Percentiles rank a stretch among this genome's conserved stretches.
phyloP scores from a whole-genome alignment of 2,329 filamentous ascomycete genomes.

The Tympanopsis confertula region DNA sequence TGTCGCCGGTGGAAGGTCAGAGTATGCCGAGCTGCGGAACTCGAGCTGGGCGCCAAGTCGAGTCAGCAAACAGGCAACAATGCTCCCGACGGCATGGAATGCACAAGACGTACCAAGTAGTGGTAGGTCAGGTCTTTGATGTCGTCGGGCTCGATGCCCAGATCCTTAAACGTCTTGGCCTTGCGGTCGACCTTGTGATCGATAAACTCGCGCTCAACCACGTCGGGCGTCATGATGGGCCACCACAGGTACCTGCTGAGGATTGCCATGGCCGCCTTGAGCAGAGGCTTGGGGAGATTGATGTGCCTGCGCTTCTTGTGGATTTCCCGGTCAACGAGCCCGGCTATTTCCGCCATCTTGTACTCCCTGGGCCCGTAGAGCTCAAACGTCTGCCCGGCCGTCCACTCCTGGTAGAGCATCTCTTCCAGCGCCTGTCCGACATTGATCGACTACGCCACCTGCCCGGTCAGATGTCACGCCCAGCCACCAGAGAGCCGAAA shows the following conservation, averaged over 20 bases:
- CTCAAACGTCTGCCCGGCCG: constrained; percentile 82
- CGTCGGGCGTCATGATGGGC: constrained; percentile 70
- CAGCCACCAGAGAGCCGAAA: no score
- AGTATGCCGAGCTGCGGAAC: constrained; percentile 78
- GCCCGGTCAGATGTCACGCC: constrained; percentile 2
- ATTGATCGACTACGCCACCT: constrained; percentile 58
- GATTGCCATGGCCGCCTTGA: constrained; percentile 64
- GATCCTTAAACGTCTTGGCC: constrained; percentile 91
- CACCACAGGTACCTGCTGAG: constrained; percentile 84
- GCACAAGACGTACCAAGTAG: constrained; percentile 61
- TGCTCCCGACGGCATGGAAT: not conserved
- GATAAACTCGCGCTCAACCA: constrained; percentile 84
- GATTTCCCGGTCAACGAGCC: constrained; percentile 83
- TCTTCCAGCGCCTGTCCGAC: constrained; percentile 77
- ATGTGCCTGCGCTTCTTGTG: constrained; percentile 80
- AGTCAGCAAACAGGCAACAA: constrained; percentile 16
- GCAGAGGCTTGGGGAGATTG: constrained; percentile 72
- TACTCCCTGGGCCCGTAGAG: constrained; percentile 91
- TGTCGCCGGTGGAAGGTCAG: constrained; percentile 86
- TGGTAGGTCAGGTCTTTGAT: constrained; percentile 80
- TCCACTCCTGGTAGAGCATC: constrained; percentile 84
- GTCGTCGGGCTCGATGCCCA: constrained; percentile 80
- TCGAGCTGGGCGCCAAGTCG: constrained; percentile 51
- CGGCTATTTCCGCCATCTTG: constrained; percentile 73
- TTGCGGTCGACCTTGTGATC: constrained; percentile 81